Base-by-base conservation (phyloP, 2,329 filamentous ascomycete species). In the Colletotrichum destructivum region DNA sequence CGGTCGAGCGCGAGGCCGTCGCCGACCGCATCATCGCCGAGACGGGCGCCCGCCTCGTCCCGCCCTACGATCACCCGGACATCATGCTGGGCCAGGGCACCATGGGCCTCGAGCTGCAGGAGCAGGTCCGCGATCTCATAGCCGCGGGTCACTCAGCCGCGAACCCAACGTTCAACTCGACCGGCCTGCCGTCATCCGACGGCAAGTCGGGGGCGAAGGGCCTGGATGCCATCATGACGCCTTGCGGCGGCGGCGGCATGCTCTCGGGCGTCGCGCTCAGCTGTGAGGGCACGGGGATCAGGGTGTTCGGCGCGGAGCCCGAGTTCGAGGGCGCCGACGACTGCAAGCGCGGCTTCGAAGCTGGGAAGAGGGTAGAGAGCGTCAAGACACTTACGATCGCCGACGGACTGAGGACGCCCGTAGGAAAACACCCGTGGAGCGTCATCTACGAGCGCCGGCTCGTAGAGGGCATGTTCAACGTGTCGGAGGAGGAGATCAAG, bases 1-100 rank as follows among this genome's bases (percentile, higher is more conserved):
- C 89, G 51, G 84, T 88, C 4, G 96, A 98, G 85, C 91, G 96
- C 59, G 94, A 98, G 82, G 93, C 92, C 9, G 90, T 92, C 9
- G 91, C 94, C 0, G 85, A 81, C n/a, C 83, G 90, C 4, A 90
- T 98, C 7, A 88, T 94, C 1, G 84, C 84, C 38, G 84, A 91
- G 71, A 97, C 94, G 0, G 92, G 92, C 51, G 95, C 94, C 0
- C 90, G 91, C 0, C 85, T 98, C 12, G 88, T 99, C 5, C 95
- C 95, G 65, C 95, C 96, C 0, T 98, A 98, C 80, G 94, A 98
- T 81, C 94, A 98, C 82, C 93, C 93, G 3, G 90, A 98, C 80
- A 95, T 98, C 75, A 93, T 98, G 67, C 89, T 98, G 0, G 96
- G 96, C 0, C 95, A 98, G 84, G 96, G 96, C n/a, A 98, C 96